Conservation (phyloP, 1,284 basidiomycete species). For the Rhizoctonia solani region DNA sequence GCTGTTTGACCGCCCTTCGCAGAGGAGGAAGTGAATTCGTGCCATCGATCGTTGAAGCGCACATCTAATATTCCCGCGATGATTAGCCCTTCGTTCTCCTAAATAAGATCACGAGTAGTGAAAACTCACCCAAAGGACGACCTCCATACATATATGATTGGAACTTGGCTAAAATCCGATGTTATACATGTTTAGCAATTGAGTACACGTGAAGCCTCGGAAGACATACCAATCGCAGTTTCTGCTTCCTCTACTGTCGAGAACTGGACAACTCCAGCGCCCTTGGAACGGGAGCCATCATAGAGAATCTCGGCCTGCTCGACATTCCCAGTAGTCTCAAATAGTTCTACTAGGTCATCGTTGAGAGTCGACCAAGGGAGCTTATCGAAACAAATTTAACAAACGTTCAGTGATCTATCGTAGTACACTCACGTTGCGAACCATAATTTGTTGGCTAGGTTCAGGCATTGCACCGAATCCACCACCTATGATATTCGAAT, state of each 20-base stretch:
- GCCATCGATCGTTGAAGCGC: slow-evolving; percentile 90
- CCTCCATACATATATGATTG: slow-evolving; percentile 91
- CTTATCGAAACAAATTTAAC: slow-evolving; percentile 50
- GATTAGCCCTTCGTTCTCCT: slow-evolving; percentile 34
- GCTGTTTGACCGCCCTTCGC: slow-evolving; percentile 70
- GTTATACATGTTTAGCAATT: background rate
- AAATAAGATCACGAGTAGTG: slow-evolving; percentile 10
- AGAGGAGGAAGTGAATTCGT: slow-evolving; percentile 81
- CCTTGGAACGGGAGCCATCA: slow-evolving; percentile 88
- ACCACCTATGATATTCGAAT: slow-evolving; percentile 31
- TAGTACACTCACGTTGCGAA: slow-evolving; percentile 80
- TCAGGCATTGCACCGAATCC: slow-evolving; percentile 46
- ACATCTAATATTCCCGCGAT: slow-evolving; percentile 60
- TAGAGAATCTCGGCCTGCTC: slow-evolving; percentile 92
- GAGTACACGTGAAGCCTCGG: background rate
- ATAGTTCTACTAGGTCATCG: slow-evolving; percentile 96
- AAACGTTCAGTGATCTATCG: background rate
- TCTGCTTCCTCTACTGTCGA: slow-evolving; percentile 85
- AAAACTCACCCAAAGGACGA: slow-evolving; percentile 77
- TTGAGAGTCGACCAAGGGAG: slow-evolving; percentile 99
- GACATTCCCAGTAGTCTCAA: slow-evolving; percentile 96
- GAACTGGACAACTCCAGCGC: slow-evolving; percentile 95
- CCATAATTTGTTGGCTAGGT: slow-evolving; percentile 96
- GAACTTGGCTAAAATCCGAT: slow-evolving; percentile 70
- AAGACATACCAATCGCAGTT: slow-evolving; percentile 78